Evolutionary conservation across 106 monocot species (phyloP).

Genomic region (Dendrobium chrysotoxum): DNA sequence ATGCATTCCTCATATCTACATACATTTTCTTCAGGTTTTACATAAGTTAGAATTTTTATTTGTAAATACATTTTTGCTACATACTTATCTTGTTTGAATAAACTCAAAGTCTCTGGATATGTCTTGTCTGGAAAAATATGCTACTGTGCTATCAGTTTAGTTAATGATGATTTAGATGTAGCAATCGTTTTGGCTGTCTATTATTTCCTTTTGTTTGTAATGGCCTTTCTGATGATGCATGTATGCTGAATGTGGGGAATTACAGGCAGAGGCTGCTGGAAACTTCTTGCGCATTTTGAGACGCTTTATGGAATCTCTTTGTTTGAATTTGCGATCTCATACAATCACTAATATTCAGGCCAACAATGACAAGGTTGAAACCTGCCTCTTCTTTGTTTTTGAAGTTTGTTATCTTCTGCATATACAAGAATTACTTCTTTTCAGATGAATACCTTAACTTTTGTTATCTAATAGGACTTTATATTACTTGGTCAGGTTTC

Average conservation of each 20-base stretch:
- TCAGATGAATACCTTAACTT: not conserved
- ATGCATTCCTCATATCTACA: not conserved
- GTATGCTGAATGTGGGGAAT: not conserved
- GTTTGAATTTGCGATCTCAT: conserved; percentile 45
- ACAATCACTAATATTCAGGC: conserved; percentile 48
- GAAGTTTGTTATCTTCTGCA: not conserved
- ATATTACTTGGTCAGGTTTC: conserved; percentile 38
- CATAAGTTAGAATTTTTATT: not conserved
- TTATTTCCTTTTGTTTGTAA: not conserved
- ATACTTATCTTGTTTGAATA: not conserved
- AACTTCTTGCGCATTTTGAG: conserved; percentile 34
- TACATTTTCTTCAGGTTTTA: not conserved
- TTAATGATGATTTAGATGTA: too few species aligned
- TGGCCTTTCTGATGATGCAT: not conserved
- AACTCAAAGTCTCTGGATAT: not conserved
- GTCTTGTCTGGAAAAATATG: not conserved
- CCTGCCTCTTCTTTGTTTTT: not conserved
- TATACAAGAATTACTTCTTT: not conserved
- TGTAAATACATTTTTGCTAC: not conserved
- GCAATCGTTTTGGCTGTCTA: not conserved
- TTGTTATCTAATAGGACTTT: not conserved
- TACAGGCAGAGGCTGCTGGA: conserved; percentile 45
- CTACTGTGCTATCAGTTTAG: not conserved
- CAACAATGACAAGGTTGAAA: conserved; percentile 45
- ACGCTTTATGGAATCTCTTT: conserved; percentile 44